These are phyloP conservation scores for Gyromitra esculenta DNA, from an alignment of 2,329 filamentous ascomycete genomes.

Conservation along the genomic window DNA sequence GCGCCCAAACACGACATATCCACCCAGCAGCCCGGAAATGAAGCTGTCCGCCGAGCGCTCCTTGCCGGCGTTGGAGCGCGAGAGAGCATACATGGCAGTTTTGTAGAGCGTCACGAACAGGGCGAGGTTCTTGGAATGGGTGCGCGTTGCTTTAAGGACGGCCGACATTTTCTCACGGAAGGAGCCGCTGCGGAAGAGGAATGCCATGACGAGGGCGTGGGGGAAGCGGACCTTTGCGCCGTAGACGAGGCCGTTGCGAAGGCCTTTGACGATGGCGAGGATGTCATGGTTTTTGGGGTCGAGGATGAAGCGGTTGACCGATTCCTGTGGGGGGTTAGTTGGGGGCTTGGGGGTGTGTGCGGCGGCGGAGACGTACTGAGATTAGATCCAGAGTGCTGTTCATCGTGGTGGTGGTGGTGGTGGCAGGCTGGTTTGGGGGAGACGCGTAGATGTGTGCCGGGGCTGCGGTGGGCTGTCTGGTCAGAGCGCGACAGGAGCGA, in stretches of 20 bases:
- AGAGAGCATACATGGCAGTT: constrained; percentile 76
- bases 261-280: constrained; percentile 86
- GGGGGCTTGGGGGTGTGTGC: neutral
- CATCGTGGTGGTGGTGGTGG: constrained; percentile 12
- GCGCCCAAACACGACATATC: constrained; percentile 91
- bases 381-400: constrained; percentile 31
- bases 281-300: constrained; percentile 86
- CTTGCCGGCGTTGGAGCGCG: constrained; percentile 64
- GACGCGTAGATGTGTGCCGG: neutral
- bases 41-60: constrained; percentile 82
- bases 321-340: constrained; percentile 64
- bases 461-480: neutral
- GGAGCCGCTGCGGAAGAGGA: constrained; percentile 91
- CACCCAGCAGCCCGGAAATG: constrained; percentile 84
- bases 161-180: constrained; percentile 79
- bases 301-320: constrained; percentile 78
- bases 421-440: neutral
- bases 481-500: neutral
- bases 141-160: constrained; percentile 84
- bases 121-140: constrained; percentile 90
- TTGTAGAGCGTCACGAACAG: constrained; percentile 95
- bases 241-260: constrained; percentile 96
- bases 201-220: constrained; percentile 97
- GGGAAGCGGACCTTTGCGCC: constrained; percentile 98
- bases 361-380: constrained; percentile 11